Percentiles rank a stretch among this genome's conserved stretches.
These are phyloP conservation scores for Vanrija humicola DNA, from an alignment of 1,284 basidiomycete species.

Conservation along the genomic window DNA sequence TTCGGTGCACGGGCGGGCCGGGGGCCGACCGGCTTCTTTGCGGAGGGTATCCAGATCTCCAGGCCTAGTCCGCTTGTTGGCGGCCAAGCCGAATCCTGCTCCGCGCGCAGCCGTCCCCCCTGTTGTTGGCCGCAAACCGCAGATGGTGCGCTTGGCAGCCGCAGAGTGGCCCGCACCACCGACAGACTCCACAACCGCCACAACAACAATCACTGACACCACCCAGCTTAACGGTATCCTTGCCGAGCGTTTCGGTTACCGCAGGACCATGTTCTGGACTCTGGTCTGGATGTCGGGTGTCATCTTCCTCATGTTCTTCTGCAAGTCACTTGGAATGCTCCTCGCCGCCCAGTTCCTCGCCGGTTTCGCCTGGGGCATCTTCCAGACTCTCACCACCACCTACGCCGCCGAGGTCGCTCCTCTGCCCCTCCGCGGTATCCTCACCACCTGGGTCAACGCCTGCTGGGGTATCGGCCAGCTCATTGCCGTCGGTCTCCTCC, in stretches of 20 bases:
- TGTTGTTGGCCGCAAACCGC: too few species aligned
- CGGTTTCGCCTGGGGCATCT: conserved; percentile 20
- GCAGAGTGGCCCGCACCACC: too few species aligned
- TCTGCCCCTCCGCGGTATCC: conserved; percentile 36
- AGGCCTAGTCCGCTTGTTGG: too few species aligned
- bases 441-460: conserved; percentile 48
- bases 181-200: too few species aligned
- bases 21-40: too few species aligned
- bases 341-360: conserved; percentile 17
- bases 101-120: too few species aligned
- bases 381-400: conserved; percentile 24
- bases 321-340: conserved; percentile 42
- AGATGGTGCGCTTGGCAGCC: too few species aligned
- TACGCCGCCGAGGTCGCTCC: conserved; percentile 51
- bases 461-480: conserved; percentile 38
- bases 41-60: too few species aligned
- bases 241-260: conserved; percentile 45
- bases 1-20: too few species aligned
- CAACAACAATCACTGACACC: not conserved
- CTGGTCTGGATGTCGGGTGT: conserved; percentile 34
- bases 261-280: conserved; percentile 38
- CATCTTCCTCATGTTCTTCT: conserved; percentile 37
- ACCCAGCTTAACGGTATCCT: conserved; percentile 34
- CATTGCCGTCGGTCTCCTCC: conserved; percentile 40
- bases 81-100: too few species aligned